These are phyloP conservation scores for Clarireedia monteithiana DNA, from an alignment of 2,329 filamentous ascomycete species.

Conservation along the genomic window DNA sequence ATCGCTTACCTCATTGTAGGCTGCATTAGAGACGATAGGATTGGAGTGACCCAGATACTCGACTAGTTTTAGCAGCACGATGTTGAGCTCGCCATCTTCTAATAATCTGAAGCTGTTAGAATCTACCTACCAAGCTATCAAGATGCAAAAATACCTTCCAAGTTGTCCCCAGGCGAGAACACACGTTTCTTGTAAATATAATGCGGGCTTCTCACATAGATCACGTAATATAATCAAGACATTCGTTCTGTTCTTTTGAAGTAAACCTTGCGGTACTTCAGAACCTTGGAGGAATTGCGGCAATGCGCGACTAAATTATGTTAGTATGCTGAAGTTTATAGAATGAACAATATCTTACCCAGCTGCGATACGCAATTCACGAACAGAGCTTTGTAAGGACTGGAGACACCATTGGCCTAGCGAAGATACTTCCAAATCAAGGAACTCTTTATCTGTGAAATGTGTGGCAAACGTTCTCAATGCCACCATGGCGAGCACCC, in stretches of 20 bases:
- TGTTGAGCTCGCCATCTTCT: conserved; percentile 74
- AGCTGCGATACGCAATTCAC: conserved; percentile 78
- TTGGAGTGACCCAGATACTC: conserved; percentile 84
- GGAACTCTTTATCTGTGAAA: conserved; percentile 46
- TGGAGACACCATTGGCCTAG: conserved; percentile 76
- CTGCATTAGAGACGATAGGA: conserved; percentile 67
- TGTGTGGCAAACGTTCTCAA: conserved; percentile 65
- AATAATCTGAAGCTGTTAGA: conserved; percentile 45
- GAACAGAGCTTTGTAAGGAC: conserved; percentile 72
- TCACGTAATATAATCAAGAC: conserved; percentile 64
- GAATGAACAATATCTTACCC: conserved; percentile 37
- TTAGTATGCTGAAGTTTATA: conserved; percentile 14
- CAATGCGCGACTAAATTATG: conserved; percentile 46
- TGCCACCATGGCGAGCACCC: conserved; percentile 64
- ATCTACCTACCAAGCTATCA: neutral
- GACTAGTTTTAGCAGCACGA: conserved; percentile 74
- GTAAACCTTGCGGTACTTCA: conserved; percentile 31
- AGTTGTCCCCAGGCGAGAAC: conserved; percentile 83
- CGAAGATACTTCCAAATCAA: conserved; percentile 59
- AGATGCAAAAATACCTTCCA: conserved; percentile 46
- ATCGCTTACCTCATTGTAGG: conserved; percentile 65
- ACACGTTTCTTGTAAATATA: conserved; percentile 70
- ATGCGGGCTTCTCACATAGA: conserved; percentile 60
- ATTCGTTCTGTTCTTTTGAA: conserved; percentile 58
- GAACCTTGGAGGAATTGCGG: conserved; percentile 53